phyloP scores from a whole-genome alignment of 495 filamentous ascomycete genomes.

The Aspergillus hancockii region DNA sequence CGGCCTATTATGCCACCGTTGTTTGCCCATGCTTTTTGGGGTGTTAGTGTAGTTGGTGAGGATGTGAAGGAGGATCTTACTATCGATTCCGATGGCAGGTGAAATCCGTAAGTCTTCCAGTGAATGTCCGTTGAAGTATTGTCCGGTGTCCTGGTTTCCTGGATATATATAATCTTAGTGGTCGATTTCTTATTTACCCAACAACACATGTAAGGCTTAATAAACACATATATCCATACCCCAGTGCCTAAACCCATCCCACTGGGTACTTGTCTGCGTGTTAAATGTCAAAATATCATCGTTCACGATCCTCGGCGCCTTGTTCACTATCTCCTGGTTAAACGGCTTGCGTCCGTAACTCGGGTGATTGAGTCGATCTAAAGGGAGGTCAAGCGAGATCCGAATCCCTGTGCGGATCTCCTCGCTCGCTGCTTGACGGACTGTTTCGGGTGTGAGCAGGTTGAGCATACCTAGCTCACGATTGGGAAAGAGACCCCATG shows the following conservation, averaged over 20 bases:
- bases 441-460: conserved; percentile 48
- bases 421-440: conserved; percentile 39
- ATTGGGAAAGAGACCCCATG: conserved; percentile 49
- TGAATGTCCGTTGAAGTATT: conserved; percentile 64
- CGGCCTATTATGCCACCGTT: conserved; percentile 56
- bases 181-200: too few species aligned
- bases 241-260: conserved; percentile 59
- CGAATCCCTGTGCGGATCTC: conserved; percentile 55
- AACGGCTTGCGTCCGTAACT: conserved; percentile 34
- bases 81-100: conserved; percentile 39
- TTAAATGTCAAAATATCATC: conserved; percentile 65
- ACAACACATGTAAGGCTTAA: background rate
- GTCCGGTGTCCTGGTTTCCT: conserved; percentile 53
- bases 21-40: conserved; percentile 38
- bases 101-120: conserved; percentile 55
- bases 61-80: conserved; percentile 30
- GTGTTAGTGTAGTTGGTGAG: background rate
- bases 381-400: conserved; percentile 42
- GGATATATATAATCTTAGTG: background rate
- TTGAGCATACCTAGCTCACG: conserved; percentile 54
- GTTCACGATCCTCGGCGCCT: conserved; percentile 49
- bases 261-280: conserved; percentile 57
- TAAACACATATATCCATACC: conserved; percentile 22
- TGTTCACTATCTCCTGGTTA: conserved; percentile 34
- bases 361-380: conserved; percentile 31